These are phyloP conservation scores for Xylaria sp. DNA, from an alignment of 2,329 filamentous ascomycete species.

Conservation along the genomic window DNA sequence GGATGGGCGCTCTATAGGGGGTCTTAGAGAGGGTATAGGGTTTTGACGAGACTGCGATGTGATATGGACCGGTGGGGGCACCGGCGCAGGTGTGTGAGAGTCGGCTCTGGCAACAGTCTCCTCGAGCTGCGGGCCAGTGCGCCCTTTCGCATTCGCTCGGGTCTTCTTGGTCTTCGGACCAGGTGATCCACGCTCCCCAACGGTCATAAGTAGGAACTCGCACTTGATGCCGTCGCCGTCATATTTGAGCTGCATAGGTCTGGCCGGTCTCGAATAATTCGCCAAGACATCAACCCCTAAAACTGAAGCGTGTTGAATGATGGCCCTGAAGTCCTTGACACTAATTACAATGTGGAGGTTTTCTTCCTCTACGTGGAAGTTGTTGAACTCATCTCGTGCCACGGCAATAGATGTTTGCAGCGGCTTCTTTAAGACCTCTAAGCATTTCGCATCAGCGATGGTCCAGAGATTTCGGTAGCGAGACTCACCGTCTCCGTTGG, in stretches of 20 bases:
- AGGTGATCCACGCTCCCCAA: conserved; percentile 70
- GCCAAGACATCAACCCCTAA: conserved; percentile 74
- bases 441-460: conserved; percentile 37
- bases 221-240: conserved; percentile 74
- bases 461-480: background rate
- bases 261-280: conserved; percentile 75
- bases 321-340: conserved; percentile 84
- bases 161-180: conserved; percentile 60
- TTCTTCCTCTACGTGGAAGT: conserved; percentile 75
- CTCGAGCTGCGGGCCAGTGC: conserved; percentile 58
- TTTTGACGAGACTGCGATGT: conserved; percentile 52
- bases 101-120: conserved; percentile 59
- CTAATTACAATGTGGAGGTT: conserved; percentile 83
- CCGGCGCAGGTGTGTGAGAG: conserved; percentile 47
- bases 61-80: conserved; percentile 52
- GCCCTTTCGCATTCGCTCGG: conserved; percentile 55
- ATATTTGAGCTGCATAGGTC: conserved; percentile 79
- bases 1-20: conserved; percentile 57
- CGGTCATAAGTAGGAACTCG: conserved; percentile 86
- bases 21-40: conserved; percentile 55
- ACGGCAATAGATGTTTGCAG: conserved; percentile 83
- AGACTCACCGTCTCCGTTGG: conserved; percentile 69
- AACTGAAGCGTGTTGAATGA: conserved; percentile 79
- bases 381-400: conserved; percentile 80
- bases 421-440: conserved; percentile 82